Evolutionary conservation across 495 filamentous ascomycete genomes (phyloP).

Genomic region (Neurospora sp.): DNA sequence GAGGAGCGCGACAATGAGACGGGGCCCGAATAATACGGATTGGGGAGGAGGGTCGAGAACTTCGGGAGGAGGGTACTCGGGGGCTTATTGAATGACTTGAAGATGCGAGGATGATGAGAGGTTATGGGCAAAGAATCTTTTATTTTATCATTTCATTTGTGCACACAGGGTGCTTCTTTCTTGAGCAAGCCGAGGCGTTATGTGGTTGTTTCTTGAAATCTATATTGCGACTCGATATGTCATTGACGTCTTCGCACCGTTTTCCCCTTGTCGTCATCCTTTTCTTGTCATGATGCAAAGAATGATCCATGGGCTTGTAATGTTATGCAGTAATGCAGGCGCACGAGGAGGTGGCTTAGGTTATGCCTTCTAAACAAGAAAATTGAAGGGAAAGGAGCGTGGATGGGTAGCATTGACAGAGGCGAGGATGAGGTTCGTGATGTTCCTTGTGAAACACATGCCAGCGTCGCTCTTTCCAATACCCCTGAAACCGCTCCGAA

Average conservation of each 20-base stretch:
- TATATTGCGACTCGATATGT: background rate
- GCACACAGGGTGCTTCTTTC: background rate
- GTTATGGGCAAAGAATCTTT: background rate
- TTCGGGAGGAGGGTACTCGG: constrained; percentile 5
- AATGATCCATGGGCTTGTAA: background rate
- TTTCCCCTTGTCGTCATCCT: background rate
- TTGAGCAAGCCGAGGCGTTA: background rate
- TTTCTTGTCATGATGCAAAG: background rate
- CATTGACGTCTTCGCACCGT: background rate
- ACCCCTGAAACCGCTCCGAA: background rate
- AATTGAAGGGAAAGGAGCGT: background rate
- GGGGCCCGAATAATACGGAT: constrained; percentile 8
- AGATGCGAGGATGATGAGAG: background rate
- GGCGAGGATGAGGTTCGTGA: background rate
- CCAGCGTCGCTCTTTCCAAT: background rate
- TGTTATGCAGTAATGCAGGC: background rate
- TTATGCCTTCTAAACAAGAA: background rate
- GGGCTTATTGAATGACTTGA: constrained; percentile 1
- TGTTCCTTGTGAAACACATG: background rate
- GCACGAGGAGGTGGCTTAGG: background rate
- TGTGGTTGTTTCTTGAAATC: background rate
- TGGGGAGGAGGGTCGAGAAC: constrained; percentile 3
- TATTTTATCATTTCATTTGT: background rate
- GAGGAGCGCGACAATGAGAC: constrained; percentile 72
- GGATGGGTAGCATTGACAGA: background rate